Evolutionary conservation across 441 rosid genomes (phyloP).

Genomic region (Pelargonium australe): DNA sequence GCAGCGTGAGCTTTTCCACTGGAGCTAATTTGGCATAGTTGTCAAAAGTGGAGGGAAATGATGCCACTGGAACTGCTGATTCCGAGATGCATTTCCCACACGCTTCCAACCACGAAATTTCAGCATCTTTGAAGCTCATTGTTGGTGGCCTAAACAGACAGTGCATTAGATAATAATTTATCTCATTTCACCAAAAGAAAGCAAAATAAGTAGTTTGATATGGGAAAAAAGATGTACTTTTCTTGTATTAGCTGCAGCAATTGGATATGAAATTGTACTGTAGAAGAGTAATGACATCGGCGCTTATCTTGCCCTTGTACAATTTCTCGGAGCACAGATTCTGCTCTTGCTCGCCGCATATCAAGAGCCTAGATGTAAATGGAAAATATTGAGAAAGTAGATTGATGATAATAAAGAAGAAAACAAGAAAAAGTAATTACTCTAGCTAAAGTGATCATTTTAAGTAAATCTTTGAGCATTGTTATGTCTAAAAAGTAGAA

Average conservation of each 20-base stretch:
- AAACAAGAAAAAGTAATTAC: too few relatives aligned
- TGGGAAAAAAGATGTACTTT: constrained; percentile 18
- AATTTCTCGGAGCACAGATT: constrained; percentile 36
- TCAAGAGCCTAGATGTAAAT: constrained; percentile 29
- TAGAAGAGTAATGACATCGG: constrained; percentile 25
- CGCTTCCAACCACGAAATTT: constrained; percentile 36
- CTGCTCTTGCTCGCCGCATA: constrained; percentile 40
- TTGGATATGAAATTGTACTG: constrained; percentile 35
- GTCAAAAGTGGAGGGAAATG: constrained; percentile 23
- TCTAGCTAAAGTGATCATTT: too few relatives aligned
- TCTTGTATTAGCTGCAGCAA: constrained; percentile 33
- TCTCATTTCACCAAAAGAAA: neutral
- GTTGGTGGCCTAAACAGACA: neutral
- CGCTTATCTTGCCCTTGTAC: constrained; percentile 27
- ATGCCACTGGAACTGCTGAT: constrained; percentile 26
- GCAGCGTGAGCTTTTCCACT: constrained; percentile 32
- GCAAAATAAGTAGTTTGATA: neutral
- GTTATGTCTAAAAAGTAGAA: too few relatives aligned
- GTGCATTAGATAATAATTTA: constrained; percentile 2
- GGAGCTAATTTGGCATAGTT: constrained; percentile 32
- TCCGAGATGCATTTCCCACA: constrained; percentile 26
- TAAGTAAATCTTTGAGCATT: too few relatives aligned
- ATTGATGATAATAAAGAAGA: too few relatives aligned
- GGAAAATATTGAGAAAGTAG: neutral
- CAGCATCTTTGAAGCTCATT: neutral